Evolutionary conservation across 2,329 filamentous ascomycete genomes (phyloP), one percentile per base, ranked within the genome.

Genomic region (Malbranchea zuffiana): DNA sequence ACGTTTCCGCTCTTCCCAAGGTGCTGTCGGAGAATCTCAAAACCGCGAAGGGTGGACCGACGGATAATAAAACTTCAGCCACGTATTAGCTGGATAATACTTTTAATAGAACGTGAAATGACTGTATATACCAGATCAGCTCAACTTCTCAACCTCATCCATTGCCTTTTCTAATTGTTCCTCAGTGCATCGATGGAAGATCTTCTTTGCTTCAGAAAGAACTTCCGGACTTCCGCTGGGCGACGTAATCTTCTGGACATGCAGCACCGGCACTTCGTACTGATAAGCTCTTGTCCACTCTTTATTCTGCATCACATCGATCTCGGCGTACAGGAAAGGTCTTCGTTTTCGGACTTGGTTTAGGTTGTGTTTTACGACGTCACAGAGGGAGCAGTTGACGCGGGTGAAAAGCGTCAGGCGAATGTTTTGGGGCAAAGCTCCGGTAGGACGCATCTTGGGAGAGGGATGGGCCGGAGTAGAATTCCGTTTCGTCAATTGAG

Each of bases 211-310:
- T 49, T 78, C 74, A 59, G 75, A 75, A 3, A 76, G 60, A 42
- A 72, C 73, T 34, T 62, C 53, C 2, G 66, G 62, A 24, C 63
- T 53, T 6, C 58, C 56, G 1, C 63, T 62, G 6, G 66, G 66
- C 16, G 57, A 47, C 32, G 55, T 43, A 42, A 51, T 60, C 52
- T 53, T 69, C 23, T 67, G 71, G 27, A 78, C 61, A 50, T 79
- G 75, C 19, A 79, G 62, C 43, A 79, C 75, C 1, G 75, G 75
- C 3, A 74, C 74, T 48, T 79, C 75, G 42, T 77, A 77, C 32
- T 78, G 74, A 47, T 79, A 79, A 11, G 74, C 54, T 40, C 66
- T 59, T 47, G 68, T 77, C 75, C 75, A 79, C 33, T 63, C 56
- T 43, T 69, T 60, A 34, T 76, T 67, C 3, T 60, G 61, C 67